A percentile compares a stretch with the other conserved stretches of the same genome.
Evolutionary conservation across 2,329 filamentous ascomycete species (phyloP).

Genomic region (Colletotrichum orbiculare): DNA sequence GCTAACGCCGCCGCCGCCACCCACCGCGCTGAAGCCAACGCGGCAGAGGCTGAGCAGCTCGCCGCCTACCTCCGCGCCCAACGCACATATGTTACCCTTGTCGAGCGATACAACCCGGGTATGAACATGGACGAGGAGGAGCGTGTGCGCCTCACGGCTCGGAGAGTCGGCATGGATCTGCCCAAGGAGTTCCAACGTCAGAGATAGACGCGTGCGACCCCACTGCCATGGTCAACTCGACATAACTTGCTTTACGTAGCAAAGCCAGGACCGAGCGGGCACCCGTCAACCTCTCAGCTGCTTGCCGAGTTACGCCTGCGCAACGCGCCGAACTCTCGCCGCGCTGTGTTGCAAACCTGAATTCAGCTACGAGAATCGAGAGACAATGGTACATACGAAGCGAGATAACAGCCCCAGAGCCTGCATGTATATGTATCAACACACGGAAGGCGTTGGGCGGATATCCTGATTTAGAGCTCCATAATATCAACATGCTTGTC

Average conservation of each 20-base stretch:
- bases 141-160: slow-evolving; percentile 82
- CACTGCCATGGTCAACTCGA: too few species aligned
- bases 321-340: too few species aligned
- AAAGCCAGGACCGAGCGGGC: too few species aligned
- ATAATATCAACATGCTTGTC: too few species aligned
- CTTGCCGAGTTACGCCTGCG: too few species aligned
- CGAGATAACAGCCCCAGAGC: not conserved
- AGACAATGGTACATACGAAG: not conserved
- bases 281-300: too few species aligned
- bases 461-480: not conserved
- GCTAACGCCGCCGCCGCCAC: slow-evolving; percentile 43
- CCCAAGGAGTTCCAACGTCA: slow-evolving; percentile 68
- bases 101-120: slow-evolving; percentile 94
- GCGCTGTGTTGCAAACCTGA: too few species aligned
- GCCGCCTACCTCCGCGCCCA: slow-evolving; percentile 87
- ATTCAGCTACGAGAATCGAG: too few species aligned
- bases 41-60: slow-evolving; percentile 76
- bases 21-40: slow-evolving; percentile 39
- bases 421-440: slow-evolving; percentile 21
- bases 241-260: too few species aligned
- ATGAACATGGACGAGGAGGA: slow-evolving; percentile 90
- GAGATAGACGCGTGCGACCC: slow-evolving; percentile 1
- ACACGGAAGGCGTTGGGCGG: slow-evolving; percentile 23
- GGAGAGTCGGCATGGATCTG: slow-evolving; percentile 90
- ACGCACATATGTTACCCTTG: slow-evolving; percentile 79